A percentile compares a stretch with the other conserved stretches of the same genome.
Conservation (phyloP, 2,329 filamentous ascomycete species). For the Aotearoamyces nothofagi region DNA sequence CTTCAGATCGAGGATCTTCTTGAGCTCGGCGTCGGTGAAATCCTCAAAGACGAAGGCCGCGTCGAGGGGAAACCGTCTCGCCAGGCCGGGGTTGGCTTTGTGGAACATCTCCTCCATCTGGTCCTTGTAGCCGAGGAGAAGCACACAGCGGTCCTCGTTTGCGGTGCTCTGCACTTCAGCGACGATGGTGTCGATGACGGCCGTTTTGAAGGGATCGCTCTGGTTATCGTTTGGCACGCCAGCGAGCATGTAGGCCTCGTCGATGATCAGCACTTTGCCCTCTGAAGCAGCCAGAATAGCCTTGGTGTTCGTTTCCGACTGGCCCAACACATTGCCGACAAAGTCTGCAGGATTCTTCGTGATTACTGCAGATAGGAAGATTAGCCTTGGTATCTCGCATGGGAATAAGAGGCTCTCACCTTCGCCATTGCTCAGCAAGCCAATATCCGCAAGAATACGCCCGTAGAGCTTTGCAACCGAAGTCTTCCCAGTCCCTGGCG, state of each 20-base stretch:
- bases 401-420: constrained; percentile 27
- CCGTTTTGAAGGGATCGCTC: constrained; percentile 38
- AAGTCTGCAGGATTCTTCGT: constrained; percentile 64
- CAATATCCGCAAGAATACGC: constrained; percentile 49
- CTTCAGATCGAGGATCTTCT: constrained; percentile 46
- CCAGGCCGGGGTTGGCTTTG: constrained; percentile 57
- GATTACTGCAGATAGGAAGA: constrained; percentile 32
- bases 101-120: constrained; percentile 60
- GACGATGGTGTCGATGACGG: constrained; percentile 60
- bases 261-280: constrained; percentile 67
- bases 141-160: constrained; percentile 57
- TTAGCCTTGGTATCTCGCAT: no score
- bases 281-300: constrained; percentile 48
- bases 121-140: constrained; percentile 55
- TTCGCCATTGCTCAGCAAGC: constrained; percentile 52
- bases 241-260: constrained; percentile 58
- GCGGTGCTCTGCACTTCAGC: constrained; percentile 55
- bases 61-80: constrained; percentile 46
- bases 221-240: constrained; percentile 16
- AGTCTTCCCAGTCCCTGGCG: constrained; percentile 64
- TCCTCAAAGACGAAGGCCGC: constrained; percentile 56
- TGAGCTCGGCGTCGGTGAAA: constrained; percentile 42
- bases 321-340: constrained; percentile 44
- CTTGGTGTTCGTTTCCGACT: constrained; percentile 58
- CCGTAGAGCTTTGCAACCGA: constrained; percentile 62